phyloP scores from a whole-genome alignment of 2,329 filamentous ascomycete genomes.

The Ilyonectria destructans region DNA sequence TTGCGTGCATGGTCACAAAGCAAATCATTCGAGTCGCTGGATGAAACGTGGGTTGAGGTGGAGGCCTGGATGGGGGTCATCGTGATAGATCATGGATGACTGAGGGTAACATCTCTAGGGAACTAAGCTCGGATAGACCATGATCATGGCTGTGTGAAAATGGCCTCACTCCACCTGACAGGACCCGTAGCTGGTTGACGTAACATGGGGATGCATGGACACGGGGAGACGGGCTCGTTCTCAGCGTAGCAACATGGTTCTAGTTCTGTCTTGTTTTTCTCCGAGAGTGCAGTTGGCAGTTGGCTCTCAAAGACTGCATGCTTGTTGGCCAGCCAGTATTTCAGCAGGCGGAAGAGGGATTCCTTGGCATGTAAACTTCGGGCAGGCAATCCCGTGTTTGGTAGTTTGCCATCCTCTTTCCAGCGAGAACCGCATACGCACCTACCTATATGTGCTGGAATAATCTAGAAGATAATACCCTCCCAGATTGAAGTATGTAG shows the following conservation, averaged over 20 bases:
- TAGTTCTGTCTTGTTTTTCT: neutral
- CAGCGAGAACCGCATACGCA: too few species aligned
- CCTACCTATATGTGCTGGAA: neutral
- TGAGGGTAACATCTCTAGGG: slow-evolving; percentile 27
- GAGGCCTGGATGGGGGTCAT: slow-evolving; percentile 46
- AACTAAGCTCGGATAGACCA: slow-evolving; percentile 21
- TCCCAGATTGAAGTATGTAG: neutral
- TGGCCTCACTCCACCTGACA: slow-evolving; percentile 4
- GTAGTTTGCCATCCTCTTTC: neutral
- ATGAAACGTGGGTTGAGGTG: slow-evolving; percentile 42
- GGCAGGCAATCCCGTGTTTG: neutral
- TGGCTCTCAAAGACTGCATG: neutral
- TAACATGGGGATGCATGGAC: neutral
- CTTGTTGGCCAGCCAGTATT: neutral
- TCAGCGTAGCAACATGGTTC: neutral
- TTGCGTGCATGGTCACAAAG: slow-evolving; percentile 30
- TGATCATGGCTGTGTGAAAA: neutral
- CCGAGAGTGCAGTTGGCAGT: slow-evolving; percentile 1
- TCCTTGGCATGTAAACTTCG: neutral
- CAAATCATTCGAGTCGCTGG: slow-evolving; percentile 43
- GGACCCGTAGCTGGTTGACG: neutral
- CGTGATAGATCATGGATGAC: slow-evolving; percentile 32
- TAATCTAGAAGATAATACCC: neutral
- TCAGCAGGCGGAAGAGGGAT: neutral
- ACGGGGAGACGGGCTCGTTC: neutral